Percentiles rank a stretch among this genome's conserved stretches.
These are phyloP conservation scores for Rhodotorula paludigena DNA, from an alignment of 768 basidiomycete species.

Conservation along the genomic window DNA sequence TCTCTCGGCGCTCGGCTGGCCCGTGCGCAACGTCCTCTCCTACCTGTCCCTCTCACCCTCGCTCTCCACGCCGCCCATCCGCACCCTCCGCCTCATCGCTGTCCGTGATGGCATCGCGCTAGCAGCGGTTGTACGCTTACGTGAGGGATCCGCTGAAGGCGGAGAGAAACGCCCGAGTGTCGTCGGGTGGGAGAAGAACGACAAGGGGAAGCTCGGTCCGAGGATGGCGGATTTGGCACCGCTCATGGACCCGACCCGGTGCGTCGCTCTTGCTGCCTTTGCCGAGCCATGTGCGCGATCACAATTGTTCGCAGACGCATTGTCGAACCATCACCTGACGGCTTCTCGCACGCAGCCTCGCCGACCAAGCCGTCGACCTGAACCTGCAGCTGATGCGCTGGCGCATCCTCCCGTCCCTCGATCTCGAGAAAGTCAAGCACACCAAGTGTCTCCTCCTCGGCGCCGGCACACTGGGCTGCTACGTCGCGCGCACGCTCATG, in stretches of 20 bases:
- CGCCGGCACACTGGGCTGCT: conserved; percentile 94
- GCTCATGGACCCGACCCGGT: conserved; percentile 91
- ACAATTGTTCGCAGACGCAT: too few relatives aligned
- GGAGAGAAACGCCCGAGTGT: conserved; percentile 54
- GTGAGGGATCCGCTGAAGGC: too few relatives aligned
- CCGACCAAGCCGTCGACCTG: conserved; percentile 94
- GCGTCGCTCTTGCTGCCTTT: conserved; percentile 20
- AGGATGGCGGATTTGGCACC: conserved; percentile 84
- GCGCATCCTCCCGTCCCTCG: conserved; percentile 82
- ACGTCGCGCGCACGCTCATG: conserved; percentile 87
- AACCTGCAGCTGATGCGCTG: conserved; percentile 97
- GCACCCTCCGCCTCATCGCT: conserved; percentile 60
- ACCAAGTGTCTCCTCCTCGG: conserved; percentile 83
- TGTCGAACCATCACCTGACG: not conserved
- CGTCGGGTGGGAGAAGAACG: conserved; percentile 95
- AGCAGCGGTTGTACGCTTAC: not conserved
- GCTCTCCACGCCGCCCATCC: conserved; percentile 52
- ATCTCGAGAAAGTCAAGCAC: conserved; percentile 76
- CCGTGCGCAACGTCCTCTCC: conserved; percentile 81
- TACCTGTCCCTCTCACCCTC: conserved; percentile 54
- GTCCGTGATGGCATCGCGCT: conserved; percentile 58
- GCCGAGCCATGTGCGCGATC: too few relatives aligned
- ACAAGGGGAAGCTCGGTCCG: conserved; percentile 76
- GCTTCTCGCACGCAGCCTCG: conserved; percentile 57
- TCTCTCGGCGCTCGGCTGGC: conserved; percentile 76